phyloP scores from a whole-genome alignment of 2,329 filamentous ascomycete species.

The Penicillium hesseltinei region DNA sequence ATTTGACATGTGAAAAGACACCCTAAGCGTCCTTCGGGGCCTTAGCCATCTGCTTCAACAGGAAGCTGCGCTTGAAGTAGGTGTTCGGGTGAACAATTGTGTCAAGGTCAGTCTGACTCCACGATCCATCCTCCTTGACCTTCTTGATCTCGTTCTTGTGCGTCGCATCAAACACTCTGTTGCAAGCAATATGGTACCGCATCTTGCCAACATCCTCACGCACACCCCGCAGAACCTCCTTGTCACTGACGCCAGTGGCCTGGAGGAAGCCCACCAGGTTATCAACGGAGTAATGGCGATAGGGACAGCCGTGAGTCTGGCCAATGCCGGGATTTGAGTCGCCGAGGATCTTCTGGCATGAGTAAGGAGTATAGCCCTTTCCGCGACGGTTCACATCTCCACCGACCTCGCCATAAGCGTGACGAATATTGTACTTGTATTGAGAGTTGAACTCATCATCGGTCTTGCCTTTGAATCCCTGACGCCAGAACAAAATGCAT shows the following conservation, averaged over 20 bases:
- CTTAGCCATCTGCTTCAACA: conserved; percentile 75
- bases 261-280: conserved; percentile 78
- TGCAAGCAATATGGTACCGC: conserved; percentile 93
- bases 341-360: conserved; percentile 90
- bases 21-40: conserved; percentile 46
- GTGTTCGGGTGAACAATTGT: conserved; percentile 97
- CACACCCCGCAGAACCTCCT: conserved; percentile 73
- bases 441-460: conserved; percentile 97
- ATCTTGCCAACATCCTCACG: conserved; percentile 85
- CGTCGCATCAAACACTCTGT: conserved; percentile 85
- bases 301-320: conserved; percentile 94
- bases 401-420: conserved; percentile 90
- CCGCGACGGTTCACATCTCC: conserved; percentile 85
- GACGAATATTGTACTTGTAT: conserved; percentile 95
- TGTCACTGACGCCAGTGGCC: conserved; percentile 74
- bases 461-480: conserved; percentile 77
- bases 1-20: conserved; percentile 10
- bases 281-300: conserved; percentile 85
- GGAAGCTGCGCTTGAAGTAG: conserved; percentile 92
- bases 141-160: conserved; percentile 77
- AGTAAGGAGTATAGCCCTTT: conserved; percentile 84
- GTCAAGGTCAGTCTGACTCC: conserved; percentile 75
- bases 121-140: conserved; percentile 71
- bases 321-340: conserved; percentile 84
- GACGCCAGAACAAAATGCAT: conserved; percentile 86